phyloP scores from a whole-genome alignment of 1,139 yeast genomes.

The Arxiozyma slooffiae region DNA sequence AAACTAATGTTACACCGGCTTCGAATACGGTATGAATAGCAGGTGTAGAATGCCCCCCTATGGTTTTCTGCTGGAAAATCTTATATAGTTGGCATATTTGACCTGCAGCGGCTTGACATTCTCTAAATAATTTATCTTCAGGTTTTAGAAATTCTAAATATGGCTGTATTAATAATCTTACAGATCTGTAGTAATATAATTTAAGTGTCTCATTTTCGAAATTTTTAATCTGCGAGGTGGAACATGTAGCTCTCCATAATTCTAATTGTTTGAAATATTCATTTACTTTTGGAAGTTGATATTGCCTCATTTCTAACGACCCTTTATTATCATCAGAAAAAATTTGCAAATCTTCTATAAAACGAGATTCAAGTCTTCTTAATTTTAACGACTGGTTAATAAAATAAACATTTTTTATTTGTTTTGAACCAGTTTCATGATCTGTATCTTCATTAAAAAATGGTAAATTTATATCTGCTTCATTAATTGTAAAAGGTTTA shows the following conservation, averaged over 20 bases:
- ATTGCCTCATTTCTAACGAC: constrained; percentile 13
- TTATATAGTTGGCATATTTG: constrained; percentile 50
- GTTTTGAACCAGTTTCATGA: constrained; percentile 12
- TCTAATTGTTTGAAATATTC: constrained; percentile 40
- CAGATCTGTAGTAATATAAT: constrained; percentile 46
- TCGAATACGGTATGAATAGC: constrained; percentile 53
- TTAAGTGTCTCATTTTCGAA: constrained; percentile 45
- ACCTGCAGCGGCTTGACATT: constrained; percentile 57
- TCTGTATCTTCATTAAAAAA: constrained; percentile 31
- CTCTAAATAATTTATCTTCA: constrained; percentile 44
- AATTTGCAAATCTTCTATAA: constrained; percentile 42
- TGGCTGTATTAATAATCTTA: constrained; percentile 47
- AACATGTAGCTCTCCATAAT: constrained; percentile 42
- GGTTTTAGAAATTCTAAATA: constrained; percentile 48
- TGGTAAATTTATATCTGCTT: constrained; percentile 40
- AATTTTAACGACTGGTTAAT: constrained; percentile 44
- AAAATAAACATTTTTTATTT: constrained; percentile 34
- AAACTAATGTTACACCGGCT: constrained; percentile 51
- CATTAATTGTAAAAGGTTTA: constrained; percentile 40
- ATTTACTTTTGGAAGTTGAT: constrained; percentile 37
- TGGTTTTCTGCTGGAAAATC: constrained; percentile 49
- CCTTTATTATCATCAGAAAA: constrained; percentile 21
- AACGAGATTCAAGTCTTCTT: constrained; percentile 45
- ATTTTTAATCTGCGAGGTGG: constrained; percentile 25
- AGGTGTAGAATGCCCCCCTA: constrained; percentile 48